Percentiles rank a stretch among this genome's conserved stretches.
phyloP scores from a whole-genome alignment of 768 basidiomycete species.

The Hydnomerulius pinastri region DNA sequence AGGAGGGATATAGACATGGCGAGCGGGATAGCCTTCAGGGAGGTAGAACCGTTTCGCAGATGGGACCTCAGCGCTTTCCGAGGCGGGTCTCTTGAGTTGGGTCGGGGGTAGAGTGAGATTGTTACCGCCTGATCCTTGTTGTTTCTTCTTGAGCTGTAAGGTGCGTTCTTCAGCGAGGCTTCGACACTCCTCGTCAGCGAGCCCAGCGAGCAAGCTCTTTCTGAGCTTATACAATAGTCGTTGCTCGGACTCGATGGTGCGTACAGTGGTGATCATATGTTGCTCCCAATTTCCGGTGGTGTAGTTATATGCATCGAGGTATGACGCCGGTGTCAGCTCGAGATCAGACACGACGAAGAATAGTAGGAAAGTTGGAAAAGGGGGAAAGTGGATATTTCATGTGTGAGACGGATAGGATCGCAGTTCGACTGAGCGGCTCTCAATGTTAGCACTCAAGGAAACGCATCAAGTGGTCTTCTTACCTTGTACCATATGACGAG shows the following conservation, averaged over 20 bases:
- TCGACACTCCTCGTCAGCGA: constrained; percentile 57
- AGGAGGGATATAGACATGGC: constrained; percentile 32
- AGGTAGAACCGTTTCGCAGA: constrained; percentile 31
- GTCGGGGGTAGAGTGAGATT: constrained; percentile 6
- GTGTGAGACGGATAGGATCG: constrained; percentile 59
- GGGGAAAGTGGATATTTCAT: constrained; percentile 63
- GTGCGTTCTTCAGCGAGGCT: constrained; percentile 58
- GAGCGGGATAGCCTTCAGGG: constrained; percentile 27
- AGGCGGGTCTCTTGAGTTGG: constrained; percentile 30
- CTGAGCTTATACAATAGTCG: constrained; percentile 63
- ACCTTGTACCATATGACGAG: constrained; percentile 75
- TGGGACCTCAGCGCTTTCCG: constrained; percentile 23
- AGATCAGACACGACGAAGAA: constrained; percentile 55
- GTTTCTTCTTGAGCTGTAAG: constrained; percentile 39
- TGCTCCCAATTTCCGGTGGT: constrained; percentile 66
- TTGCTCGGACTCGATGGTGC: constrained; percentile 59
- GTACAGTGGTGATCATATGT: constrained; percentile 59
- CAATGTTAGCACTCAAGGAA: constrained; percentile 9
- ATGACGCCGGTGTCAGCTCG: constrained; percentile 50
- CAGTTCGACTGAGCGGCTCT: constrained; percentile 47
- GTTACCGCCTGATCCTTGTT: constrained; percentile 4
- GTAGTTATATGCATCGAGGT: constrained; percentile 62
- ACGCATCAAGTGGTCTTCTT: constrained; percentile 6
- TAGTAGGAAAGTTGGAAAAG: constrained; percentile 61
- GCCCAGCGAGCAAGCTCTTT: constrained; percentile 57